A percentile compares a stretch with the other conserved stretches of the same genome.
phyloP scores from a whole-genome alignment of 208 protist species.

The Leishmania aethiopica region DNA sequence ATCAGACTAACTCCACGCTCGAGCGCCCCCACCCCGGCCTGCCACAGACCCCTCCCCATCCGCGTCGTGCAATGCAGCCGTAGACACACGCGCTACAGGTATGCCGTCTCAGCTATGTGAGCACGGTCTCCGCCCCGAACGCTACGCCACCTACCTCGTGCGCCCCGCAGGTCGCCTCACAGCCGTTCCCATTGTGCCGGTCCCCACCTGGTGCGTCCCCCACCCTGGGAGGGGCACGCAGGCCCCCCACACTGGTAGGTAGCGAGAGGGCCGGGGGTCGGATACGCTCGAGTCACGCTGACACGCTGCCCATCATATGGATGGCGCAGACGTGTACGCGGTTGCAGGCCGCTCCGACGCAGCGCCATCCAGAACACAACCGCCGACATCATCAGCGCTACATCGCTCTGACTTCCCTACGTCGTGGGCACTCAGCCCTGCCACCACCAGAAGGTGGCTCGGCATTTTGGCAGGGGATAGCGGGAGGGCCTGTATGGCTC shows the following conservation, averaged over 20 bases:
- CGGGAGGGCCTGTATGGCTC: neutral
- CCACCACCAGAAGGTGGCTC: neutral
- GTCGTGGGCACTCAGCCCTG: neutral
- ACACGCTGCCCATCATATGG: neutral
- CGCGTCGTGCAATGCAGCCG: neutral
- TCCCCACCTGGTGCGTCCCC: neutral
- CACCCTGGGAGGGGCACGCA: neutral
- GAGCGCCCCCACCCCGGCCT: neutral
- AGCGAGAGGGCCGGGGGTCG: neutral
- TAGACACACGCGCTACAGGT: neutral
- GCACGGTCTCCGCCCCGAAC: neutral
- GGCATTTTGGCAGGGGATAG: neutral
- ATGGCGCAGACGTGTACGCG: neutral
- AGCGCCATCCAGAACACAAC: neutral
- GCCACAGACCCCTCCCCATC: no score
- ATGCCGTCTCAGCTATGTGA: neutral
- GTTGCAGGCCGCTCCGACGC: neutral
- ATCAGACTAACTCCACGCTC: no score
- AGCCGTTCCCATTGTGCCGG: neutral
- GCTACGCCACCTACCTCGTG: no score
- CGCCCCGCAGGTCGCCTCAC: no score
- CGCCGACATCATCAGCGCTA: neutral
- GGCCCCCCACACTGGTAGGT: neutral
- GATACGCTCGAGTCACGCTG: neutral
- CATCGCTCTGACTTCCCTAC: neutral